Base-by-base conservation (phyloP, 2,329 filamentous ascomycete species). In the Sporothrix phasma region DNA sequence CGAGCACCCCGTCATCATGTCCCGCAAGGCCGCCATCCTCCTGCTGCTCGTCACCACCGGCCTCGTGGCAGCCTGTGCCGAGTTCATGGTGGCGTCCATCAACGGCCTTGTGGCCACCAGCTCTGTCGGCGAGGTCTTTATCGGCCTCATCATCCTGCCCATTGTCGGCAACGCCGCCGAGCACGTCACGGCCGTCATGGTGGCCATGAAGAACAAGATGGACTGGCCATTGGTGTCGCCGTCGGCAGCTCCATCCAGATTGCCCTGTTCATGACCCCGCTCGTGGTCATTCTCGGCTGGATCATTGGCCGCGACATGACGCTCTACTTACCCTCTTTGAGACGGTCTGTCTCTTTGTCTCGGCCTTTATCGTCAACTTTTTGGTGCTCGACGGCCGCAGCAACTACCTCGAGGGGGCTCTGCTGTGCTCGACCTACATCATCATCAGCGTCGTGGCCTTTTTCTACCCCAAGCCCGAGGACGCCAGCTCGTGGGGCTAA, bases 301-400 rank as follows among this genome's bases (percentile, higher is more conserved):
- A 81, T 81, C 66, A 81, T 89, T 73, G 76, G 80, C 66, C 82
- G 82, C 66, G 79, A 86, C n/a, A 89, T 90, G 86, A 83, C 88
- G 31, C 80, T 95, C 39, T 92, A 93, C 77, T 95, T 74, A 90
- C 90, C 66, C 81, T 91, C 58, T 96, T 95, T 75, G 90, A 95
- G 81, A 95, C 90, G 0, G 88, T 94, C 24, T 90, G 88, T 64
- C 83, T 95, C 71, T 95, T 95, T 74, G 85, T 93, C 61, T 89
- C 86, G 61, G 87, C 91, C 7, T 86, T 95, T 68, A 91, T 95
- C 67, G 89, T 93, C 75, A 94, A 93, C 76, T 95, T 94, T 73
- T 77, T 95, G 66, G 90, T 95, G 58, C 79, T 93, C 66, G 91
- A 95, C 71, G 90, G 90, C 11, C 83, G 91, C 73, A 91, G 87